Evolutionary conservation across 495 filamentous ascomycete species (phyloP), one percentile per base, ranked within the genome.

Genomic region (Daldinia concentrica): DNA sequence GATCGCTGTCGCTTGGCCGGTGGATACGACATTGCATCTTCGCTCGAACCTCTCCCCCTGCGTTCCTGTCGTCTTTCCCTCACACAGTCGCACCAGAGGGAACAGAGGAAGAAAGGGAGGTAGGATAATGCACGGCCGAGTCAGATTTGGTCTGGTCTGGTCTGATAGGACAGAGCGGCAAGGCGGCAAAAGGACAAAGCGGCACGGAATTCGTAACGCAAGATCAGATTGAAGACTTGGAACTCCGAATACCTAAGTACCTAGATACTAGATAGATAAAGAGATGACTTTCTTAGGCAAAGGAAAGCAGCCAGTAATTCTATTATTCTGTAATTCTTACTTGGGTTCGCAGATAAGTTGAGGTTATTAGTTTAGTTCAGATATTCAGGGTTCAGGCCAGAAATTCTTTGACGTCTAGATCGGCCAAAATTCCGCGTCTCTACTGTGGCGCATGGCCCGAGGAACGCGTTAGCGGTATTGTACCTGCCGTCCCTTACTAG

Each of bases 1-100:
- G 76, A 78, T 76, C 76, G 76, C 68, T 78, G 76, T 76, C 76
- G 76, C 72, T 78, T 78, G 57, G 76, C 64, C 58, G 74, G 71
- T 75, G 69, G 74, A 70, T 74, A 78, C 71, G 76, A 76, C 76
- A 78, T 78, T 71, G 76, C 76, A 78, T 73, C 32, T 73, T 72
- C 62, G 66, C 71, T 61, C 29, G 62, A 50, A 41, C 19, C 11
- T 19, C 26, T 58, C 30, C 15, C 63, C 34, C 30, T 64, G 58
- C 54, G 5, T 57, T 36, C 54, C 30, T 57, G 54, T 57, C 29
- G 54, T 36, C 30, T 19, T 34, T 57, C 62, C 66, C 66, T 69
- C 58, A 32, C 66, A 66, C 69, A 52, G 58, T 69, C 51, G 52
- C 50, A 62, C 60, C 56, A 37, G 60, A 57, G 26, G 59, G 24